Percentiles rank a stretch among this genome's conserved stretches.
Evolutionary conservation across 75 land plant species (phyloP).

Genomic region (Selaginella tamariscina): DNA sequence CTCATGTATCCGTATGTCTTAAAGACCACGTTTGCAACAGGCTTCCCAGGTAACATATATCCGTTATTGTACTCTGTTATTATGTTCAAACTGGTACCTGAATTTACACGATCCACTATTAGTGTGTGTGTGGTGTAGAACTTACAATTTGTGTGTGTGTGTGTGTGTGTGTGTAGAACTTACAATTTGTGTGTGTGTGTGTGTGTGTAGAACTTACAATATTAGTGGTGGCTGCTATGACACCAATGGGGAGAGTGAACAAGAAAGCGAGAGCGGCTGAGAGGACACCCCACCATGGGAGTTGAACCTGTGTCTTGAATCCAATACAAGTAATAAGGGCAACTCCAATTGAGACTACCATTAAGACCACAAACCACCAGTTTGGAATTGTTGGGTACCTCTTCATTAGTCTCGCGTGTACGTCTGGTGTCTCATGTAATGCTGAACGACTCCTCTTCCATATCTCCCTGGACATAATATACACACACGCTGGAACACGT

Average conservation of each 20-base stretch:
- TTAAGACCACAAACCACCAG: slow-evolving; percentile 29
- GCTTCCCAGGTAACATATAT: slow-evolving; percentile 33
- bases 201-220: neutral
- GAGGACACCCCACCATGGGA: slow-evolving; percentile 43
- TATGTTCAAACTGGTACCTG: slow-evolving; percentile 31
- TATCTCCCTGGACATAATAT: neutral
- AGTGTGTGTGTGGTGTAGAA: neutral
- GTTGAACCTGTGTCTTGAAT: slow-evolving; percentile 34
- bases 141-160: neutral
- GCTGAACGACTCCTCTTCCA: neutral
- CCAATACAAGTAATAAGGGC: slow-evolving; percentile 26
- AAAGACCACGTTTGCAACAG: slow-evolving; percentile 38
- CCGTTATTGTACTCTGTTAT: slow-evolving; percentile 36
- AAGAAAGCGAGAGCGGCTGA: slow-evolving; percentile 23
- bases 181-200: neutral
- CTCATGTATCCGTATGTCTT: slow-evolving; percentile 36
- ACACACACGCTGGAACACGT: too few species aligned
- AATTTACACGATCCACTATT: neutral
- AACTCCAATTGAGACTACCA: slow-evolving; percentile 18
- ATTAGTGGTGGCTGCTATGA: slow-evolving; percentile 43
- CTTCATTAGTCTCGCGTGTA: slow-evolving; percentile 57
- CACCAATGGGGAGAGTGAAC: slow-evolving; percentile 38
- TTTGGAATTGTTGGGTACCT: slow-evolving; percentile 42
- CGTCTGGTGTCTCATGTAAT: slow-evolving; percentile 16
- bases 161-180: neutral